Evolutionary conservation across 169 alveolate species (phyloP).

Genomic region (Prorocentrum cordatum): DNA sequence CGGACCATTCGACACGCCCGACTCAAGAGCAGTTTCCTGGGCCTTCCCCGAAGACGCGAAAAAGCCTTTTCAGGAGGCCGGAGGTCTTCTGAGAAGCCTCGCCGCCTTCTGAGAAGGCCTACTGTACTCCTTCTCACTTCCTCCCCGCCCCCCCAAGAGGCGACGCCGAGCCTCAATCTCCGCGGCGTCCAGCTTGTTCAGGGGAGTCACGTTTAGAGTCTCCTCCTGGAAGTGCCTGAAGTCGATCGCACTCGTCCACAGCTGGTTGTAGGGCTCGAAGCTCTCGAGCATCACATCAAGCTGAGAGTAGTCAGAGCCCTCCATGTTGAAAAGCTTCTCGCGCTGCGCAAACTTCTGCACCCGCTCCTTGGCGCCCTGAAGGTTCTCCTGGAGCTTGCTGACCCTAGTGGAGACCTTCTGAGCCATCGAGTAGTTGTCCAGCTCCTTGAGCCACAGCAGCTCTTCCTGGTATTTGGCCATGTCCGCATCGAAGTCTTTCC

Average conservation of each 20-base stretch:
- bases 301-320: conserved; percentile 36
- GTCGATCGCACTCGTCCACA: conserved; percentile 65
- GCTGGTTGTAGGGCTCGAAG: conserved; percentile 52
- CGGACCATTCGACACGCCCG: too few species aligned
- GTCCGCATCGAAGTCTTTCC: not conserved
- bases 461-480: not conserved
- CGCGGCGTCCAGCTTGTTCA: too few species aligned
- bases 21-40: too few species aligned
- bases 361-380: not conserved
- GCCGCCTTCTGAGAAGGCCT: too few species aligned
- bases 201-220: too few species aligned
- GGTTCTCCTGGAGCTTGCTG: not conserved
- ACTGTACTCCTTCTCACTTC: too few species aligned
- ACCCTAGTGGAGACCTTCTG: not conserved
- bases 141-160: too few species aligned
- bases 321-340: not conserved
- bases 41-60: too few species aligned
- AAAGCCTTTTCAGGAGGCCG: too few species aligned
- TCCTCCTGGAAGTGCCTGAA: conserved; percentile 67
- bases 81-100: too few species aligned
- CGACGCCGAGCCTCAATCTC: too few species aligned
- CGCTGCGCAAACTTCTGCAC: not conserved
- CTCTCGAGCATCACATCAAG: conserved; percentile 46
- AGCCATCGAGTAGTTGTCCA: not conserved
- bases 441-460: not conserved